Evolutionary conservation across 352 stramenopile species (phyloP).

Genomic region (Phytophthora podocarpi): DNA sequence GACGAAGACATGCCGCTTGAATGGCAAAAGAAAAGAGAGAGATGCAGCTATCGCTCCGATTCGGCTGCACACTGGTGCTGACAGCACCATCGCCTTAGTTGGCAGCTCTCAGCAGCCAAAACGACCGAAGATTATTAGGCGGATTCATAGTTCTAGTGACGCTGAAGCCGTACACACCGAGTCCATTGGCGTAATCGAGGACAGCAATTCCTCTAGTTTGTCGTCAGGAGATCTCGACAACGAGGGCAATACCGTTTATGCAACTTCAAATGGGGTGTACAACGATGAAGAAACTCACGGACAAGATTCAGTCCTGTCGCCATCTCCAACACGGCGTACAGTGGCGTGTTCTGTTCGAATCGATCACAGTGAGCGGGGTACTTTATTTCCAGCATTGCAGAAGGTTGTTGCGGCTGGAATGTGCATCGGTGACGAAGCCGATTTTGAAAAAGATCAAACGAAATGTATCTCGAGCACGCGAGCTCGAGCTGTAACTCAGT

Average conservation of each 20-base stretch:
- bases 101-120: background rate
- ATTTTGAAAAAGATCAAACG: background rate
- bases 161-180: background rate
- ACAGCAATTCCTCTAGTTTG: background rate
- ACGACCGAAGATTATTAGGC: too few relatives aligned
- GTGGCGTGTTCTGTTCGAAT: background rate
- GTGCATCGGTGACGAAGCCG: conserved; percentile 8
- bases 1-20: conserved; percentile 11
- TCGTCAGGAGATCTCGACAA: background rate
- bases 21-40: background rate
- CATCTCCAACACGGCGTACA: too few relatives aligned
- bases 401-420: conserved; percentile 6
- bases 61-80: background rate
- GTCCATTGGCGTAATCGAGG: background rate
- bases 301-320: too few relatives aligned
- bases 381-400: background rate
- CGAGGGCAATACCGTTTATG: background rate
- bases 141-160: too few relatives aligned
- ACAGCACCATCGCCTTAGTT: too few relatives aligned
- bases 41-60: background rate
- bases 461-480: background rate
- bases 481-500: background rate
- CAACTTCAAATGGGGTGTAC: background rate
- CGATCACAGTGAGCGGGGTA: background rate
- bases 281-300: background rate